phyloP scores from a whole-genome alignment of 306 rosid species.

The Cucurbita ficifolia region DNA sequence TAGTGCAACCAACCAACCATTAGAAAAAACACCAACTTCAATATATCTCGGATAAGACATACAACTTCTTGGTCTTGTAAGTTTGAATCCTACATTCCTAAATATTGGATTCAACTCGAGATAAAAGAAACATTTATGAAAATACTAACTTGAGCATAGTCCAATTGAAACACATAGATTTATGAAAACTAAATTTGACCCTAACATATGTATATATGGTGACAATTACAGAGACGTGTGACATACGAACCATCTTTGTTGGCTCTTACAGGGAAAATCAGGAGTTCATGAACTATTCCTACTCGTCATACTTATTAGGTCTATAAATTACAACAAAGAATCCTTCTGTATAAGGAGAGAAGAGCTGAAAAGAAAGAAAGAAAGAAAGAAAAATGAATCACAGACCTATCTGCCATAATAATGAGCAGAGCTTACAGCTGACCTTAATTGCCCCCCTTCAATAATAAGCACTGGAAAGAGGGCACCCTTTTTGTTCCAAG shows the following conservation, averaged over 20 bases:
- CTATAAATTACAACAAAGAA: constrained; percentile 41
- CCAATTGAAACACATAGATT: not conserved
- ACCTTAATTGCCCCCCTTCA: not conserved
- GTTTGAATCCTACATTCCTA: too few relatives aligned
- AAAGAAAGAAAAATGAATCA: not conserved
- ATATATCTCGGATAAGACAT: too few relatives aligned
- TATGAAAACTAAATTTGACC: not conserved
- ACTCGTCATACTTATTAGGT: constrained; percentile 10
- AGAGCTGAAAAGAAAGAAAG: not conserved
- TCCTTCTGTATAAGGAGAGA: constrained; percentile 13
- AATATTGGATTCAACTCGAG: too few relatives aligned
- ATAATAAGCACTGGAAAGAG: not conserved
- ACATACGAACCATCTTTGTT: constrained; percentile 32
- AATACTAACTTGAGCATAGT: not conserved
- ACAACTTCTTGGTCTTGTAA: too few relatives aligned
- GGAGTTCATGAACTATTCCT: constrained; percentile 21
- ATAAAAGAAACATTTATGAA: too few relatives aligned
- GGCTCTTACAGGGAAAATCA: constrained; percentile 35
- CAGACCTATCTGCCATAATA: not conserved
- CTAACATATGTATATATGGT: not conserved
- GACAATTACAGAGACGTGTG: not conserved
- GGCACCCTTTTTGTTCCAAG: not conserved
- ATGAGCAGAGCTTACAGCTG: not conserved
- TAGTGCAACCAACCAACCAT: too few relatives aligned
- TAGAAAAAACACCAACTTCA: too few relatives aligned